Evolutionary conservation across 2,329 filamentous ascomycete species (phyloP), one percentile per base, ranked within the genome.

Genomic region (Aspergillus sp.): DNA sequence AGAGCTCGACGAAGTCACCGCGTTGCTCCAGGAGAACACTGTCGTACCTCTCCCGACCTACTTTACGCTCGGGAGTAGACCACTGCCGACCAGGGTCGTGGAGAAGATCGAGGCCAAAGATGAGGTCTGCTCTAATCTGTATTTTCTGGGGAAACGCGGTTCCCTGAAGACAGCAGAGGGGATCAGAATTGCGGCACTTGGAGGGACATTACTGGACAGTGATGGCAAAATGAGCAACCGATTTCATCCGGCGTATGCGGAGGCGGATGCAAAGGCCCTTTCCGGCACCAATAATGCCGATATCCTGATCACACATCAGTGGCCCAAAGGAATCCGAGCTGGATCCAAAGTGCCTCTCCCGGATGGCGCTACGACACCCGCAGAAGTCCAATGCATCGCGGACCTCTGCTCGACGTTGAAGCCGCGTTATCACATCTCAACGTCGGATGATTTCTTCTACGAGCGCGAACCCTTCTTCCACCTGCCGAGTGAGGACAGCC

Each of bases 381-480:
- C 71, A 26, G 75, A 78, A 47, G 79, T 80, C n/a, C 76, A 82
- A 45, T 80, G 82, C 46, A 73, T 97, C 38, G 81, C 89, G 4
- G 86, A 94, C 49, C 75, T 98, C 7, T 91, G 85, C 59, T 76
- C 82, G 2, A 70, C 80, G 0, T 69, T 98, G 19, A 93, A 89
- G 64, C 93, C 93, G n/a, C 82, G 87, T 29, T 98, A 98, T 61
- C 90, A 97, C 65, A 83, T 97, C 59, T 82, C 87, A 1, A 74
- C 79, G 3, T 86, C 86, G 0, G 76, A 80, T 1, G 69, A 75
- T 5, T 82, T 82, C 57, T 91, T 86, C 68, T 97, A 84, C 64
- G 91, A 98, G 69, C 82, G 93, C 47, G 93, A 97, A 66, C 88
- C 91, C 0, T 98, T 96, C 71, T 83, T 93, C 60, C 84, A 94